These are phyloP conservation scores for Decorospora gaudefroyi DNA, from an alignment of 2,329 filamentous ascomycete genomes.

Conservation along the genomic window DNA sequence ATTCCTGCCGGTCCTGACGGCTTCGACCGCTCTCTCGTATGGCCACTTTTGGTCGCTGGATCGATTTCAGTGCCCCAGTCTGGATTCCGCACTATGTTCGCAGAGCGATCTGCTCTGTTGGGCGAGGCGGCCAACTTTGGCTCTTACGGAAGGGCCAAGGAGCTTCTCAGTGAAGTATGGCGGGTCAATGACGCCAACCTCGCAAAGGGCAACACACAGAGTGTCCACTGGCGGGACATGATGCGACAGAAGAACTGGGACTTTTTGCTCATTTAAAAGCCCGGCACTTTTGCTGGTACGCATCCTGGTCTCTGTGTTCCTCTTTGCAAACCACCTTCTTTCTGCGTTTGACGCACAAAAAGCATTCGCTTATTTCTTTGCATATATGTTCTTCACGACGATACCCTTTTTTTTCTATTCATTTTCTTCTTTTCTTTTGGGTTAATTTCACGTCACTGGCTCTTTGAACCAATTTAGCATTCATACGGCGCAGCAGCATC, in stretches of 20 bases:
- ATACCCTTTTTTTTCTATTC: slow-evolving; percentile 50
- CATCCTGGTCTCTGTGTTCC: slow-evolving; percentile 45
- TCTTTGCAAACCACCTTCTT: slow-evolving; percentile 29
- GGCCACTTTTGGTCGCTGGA: slow-evolving; percentile 89
- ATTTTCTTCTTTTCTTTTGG: too few relatives aligned
- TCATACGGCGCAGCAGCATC: slow-evolving; percentile 30
- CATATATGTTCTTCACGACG: slow-evolving; percentile 43
- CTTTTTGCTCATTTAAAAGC: slow-evolving; percentile 77
- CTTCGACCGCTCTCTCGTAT: slow-evolving; percentile 87
- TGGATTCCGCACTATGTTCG: slow-evolving; percentile 76
- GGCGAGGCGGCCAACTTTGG: slow-evolving; percentile 79
- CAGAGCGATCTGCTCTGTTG: slow-evolving; percentile 72
- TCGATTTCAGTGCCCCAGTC: slow-evolving; percentile 74
- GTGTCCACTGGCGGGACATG: slow-evolving; percentile 91
- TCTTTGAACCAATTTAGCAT: slow-evolving; percentile 29
- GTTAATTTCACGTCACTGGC: slow-evolving; percentile 43
- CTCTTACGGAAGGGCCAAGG: slow-evolving; percentile 81
- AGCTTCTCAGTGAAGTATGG: slow-evolving; percentile 84
- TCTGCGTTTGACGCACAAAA: slow-evolving; percentile 22
- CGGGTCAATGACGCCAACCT: slow-evolving; percentile 67
- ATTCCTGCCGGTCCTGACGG: slow-evolving; percentile 81
- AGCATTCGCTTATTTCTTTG: slow-evolving; percentile 43
- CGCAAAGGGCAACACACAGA: slow-evolving; percentile 58
- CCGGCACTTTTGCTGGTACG: slow-evolving; percentile 39
- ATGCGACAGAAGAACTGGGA: slow-evolving; percentile 93